These are phyloP conservation scores for Starmerella sirachaensis DNA, from an alignment of 805 yeast genomes.

Conservation along the genomic window DNA sequence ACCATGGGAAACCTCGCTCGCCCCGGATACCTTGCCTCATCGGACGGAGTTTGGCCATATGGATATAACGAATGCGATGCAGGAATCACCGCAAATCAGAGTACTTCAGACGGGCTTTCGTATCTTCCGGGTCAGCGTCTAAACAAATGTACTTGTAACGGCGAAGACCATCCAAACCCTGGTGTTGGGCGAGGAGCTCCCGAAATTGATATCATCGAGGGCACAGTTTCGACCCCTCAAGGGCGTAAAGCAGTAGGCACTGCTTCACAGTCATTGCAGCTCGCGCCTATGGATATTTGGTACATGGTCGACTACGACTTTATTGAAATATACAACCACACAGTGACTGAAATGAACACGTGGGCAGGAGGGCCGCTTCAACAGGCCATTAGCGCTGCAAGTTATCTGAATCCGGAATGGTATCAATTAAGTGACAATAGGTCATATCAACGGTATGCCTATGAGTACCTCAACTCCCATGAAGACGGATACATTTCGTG, in stretches of 20 bases:
- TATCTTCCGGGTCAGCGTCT: slow-evolving; percentile 76
- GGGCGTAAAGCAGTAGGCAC: slow-evolving; percentile 29
- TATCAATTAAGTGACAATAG: slow-evolving; percentile 44
- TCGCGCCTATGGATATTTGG: slow-evolving; percentile 94
- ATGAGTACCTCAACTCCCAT: slow-evolving; percentile 50
- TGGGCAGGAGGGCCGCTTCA: slow-evolving; percentile 90
- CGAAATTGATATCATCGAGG: slow-evolving; percentile 87
- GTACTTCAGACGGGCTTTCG: slow-evolving; percentile 78
- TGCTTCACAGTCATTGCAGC: slow-evolving; percentile 83
- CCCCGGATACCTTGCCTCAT: slow-evolving; percentile 75
- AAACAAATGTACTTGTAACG: slow-evolving; percentile 57
- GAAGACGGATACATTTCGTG: slow-evolving; percentile 67
- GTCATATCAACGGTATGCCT: slow-evolving; percentile 63
- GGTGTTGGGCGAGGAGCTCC: slow-evolving; percentile 93
- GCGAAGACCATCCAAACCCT: slow-evolving; percentile 70
- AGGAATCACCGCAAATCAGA: slow-evolving; percentile 89
- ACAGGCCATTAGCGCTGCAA: slow-evolving; percentile 76
- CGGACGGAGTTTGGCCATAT: slow-evolving; percentile 95
- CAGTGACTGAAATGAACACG: slow-evolving; percentile 69
- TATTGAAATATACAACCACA: slow-evolving; percentile 54
- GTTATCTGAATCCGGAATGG: slow-evolving; percentile 74
- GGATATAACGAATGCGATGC: slow-evolving; percentile 79
- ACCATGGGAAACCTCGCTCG: slow-evolving; percentile 85
- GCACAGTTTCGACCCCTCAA: slow-evolving; percentile 36
- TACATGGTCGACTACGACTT: slow-evolving; percentile 79